Conservation (phyloP, 768 basidiomycete species). For the Trametes sanguinea region DNA sequence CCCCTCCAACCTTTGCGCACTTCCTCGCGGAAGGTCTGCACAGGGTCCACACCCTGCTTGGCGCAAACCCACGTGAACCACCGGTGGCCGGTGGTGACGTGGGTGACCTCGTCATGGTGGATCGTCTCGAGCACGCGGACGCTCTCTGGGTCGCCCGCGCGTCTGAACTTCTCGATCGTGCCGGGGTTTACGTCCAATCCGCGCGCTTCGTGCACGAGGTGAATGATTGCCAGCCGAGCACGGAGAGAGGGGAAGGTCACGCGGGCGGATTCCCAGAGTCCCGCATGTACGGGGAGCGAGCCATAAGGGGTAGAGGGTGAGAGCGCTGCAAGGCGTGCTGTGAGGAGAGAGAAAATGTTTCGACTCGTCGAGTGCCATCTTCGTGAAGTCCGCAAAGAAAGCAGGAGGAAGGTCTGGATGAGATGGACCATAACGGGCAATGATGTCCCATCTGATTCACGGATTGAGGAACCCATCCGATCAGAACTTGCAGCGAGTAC, state of each 20-base stretch:
- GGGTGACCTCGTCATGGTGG: conserved; percentile 78
- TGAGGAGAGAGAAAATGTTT: conserved; percentile 79
- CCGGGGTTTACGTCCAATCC: conserved; percentile 83
- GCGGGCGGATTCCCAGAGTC: conserved; percentile 77
- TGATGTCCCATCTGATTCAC: conserved; percentile 73
- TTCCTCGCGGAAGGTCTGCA: conserved; percentile 67
- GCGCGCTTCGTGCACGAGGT: conserved; percentile 82
- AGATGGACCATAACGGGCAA: conserved; percentile 69
- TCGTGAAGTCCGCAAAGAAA: conserved; percentile 81
- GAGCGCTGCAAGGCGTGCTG: conserved; percentile 58
- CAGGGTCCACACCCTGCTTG: conserved; percentile 55
- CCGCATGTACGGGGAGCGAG: conserved; percentile 68
- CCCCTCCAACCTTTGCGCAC: conserved; percentile 72
- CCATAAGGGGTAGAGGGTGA: conserved; percentile 73
- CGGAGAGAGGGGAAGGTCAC: conserved; percentile 68
- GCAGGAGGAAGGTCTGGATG: conserved; percentile 64
- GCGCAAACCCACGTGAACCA: conserved; percentile 83
- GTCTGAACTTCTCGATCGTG: conserved; percentile 72
- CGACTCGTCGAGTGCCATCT: conserved; percentile 85
- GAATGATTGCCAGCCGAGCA: conserved; percentile 78
- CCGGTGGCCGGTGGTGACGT: conserved; percentile 79
- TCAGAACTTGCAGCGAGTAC: conserved; percentile 28
- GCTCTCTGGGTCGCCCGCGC: conserved; percentile 65
- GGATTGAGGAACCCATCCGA: neutral
- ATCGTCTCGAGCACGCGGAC: conserved; percentile 72